Base-by-base conservation (phyloP, 2,329 filamentous ascomycete species). In the Alternaria gaisen region DNA sequence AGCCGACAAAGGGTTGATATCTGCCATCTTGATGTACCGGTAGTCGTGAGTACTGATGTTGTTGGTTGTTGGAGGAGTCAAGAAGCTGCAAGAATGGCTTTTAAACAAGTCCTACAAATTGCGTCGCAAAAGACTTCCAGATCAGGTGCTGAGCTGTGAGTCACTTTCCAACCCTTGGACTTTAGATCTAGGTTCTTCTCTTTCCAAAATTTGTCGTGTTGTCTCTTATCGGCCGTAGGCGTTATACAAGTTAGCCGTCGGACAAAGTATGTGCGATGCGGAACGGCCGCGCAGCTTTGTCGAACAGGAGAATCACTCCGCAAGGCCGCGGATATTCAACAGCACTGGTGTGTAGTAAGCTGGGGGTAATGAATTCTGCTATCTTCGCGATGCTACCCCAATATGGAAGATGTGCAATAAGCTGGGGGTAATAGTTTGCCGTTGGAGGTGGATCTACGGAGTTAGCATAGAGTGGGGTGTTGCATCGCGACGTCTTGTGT, bases 341-440 rank as follows among this genome's bases (percentile, higher is more conserved):
- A n/a, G 14, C n/a, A 4, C n/a, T 42, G 10, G 2, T 26, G 55
- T 40, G 20, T 38, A 42, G 43, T 54, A 55, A 51, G 16, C 43
- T 66, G 51, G 59, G 56, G 56, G 53, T 65, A 63, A 65, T 32
- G 11, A 20, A 16, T 46, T 47, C 5, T 55, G 7, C 20, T 26
- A 56, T 41, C 43, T 20, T 43, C 51, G 26, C 18, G n/a, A 53
- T 43, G 9, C 38, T 26, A 57, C 28, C 44, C 18, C 48, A 16
- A 32, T 28, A 16, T 42, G 50, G 50, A 12, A 50, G 41, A 20
- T 30, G 50, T 54, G 46, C 30, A 51, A 55, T 57, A 56, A 53
- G 44, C 50, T 65, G 57, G 65, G 57, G 60, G 57, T 63, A 63
- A 65, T 40, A 24, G n/a, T 28, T 52, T 43, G 43, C 26, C 32